Percentiles rank a stretch among this genome's conserved stretches.
These are phyloP conservation scores for Nakaseomyces kungkrabaensis DNA, from an alignment of 1,139 yeast species.

Conservation along the genomic window DNA sequence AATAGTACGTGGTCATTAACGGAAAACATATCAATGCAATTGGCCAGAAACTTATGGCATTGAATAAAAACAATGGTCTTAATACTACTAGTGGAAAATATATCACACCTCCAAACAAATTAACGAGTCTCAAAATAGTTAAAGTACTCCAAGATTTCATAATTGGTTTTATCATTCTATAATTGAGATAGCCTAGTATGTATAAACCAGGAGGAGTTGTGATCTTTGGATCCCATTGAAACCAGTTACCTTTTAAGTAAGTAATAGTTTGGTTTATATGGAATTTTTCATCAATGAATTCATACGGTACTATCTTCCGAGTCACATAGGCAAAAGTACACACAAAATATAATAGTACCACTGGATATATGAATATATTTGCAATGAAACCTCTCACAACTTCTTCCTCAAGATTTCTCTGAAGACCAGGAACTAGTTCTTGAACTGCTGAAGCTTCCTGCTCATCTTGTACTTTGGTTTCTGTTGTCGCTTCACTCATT, in stretches of 20 bases:
- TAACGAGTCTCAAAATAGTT: conserved; percentile 45
- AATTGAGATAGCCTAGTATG: conserved; percentile 43
- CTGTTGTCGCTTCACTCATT: conserved; percentile 2
- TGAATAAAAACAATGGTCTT: conserved; percentile 31
- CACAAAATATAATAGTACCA: conserved; percentile 17
- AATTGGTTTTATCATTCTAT: conserved; percentile 28
- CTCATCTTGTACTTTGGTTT: neutral
- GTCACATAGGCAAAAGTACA: conserved; percentile 20
- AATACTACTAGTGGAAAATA: conserved; percentile 40
- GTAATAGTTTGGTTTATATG: conserved; percentile 71
- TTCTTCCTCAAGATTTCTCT: conserved; percentile 23
- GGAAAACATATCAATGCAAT: conserved; percentile 54
- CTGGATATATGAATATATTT: conserved; percentile 21
- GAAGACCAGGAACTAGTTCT: conserved; percentile 20
- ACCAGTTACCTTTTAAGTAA: conserved; percentile 53
- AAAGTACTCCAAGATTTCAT: conserved; percentile 30
- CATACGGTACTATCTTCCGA: conserved; percentile 20
- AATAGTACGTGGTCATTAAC: conserved; percentile 58
- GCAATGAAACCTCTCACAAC: conserved; percentile 21
- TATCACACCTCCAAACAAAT: conserved; percentile 52
- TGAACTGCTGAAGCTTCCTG: conserved; percentile 11
- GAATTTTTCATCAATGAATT: conserved; percentile 61
- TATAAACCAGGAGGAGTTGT: conserved; percentile 97
- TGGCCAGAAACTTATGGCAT: conserved; percentile 38
- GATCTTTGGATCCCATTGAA: conserved; percentile 75